These are phyloP conservation scores for Globisporangium ultimum DNA, from an alignment of 352 stramenopile species.

Conservation along the genomic window DNA sequence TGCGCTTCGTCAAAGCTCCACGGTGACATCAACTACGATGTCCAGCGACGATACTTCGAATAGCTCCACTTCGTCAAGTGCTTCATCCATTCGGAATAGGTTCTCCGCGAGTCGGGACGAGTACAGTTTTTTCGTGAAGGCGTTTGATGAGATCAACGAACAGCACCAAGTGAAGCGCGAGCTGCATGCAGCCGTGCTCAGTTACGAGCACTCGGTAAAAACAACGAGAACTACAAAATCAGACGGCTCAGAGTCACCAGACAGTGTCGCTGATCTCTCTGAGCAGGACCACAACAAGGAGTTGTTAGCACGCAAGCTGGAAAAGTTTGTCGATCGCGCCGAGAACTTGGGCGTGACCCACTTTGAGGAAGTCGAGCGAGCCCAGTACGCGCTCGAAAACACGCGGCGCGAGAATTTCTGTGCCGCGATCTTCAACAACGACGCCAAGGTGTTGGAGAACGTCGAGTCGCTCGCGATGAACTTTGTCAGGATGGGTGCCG, in stretches of 20 bases:
- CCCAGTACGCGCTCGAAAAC: constrained; percentile 68
- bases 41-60: neutral
- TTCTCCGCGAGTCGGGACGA: constrained; percentile 49
- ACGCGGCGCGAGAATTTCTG: constrained; percentile 63
- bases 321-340: constrained; percentile 58
- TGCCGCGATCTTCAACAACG: constrained; percentile 46
- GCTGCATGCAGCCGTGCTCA: constrained; percentile 40
- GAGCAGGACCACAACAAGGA: constrained; percentile 12
- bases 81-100: constrained; percentile 6
- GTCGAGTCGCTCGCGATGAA: constrained; percentile 59
- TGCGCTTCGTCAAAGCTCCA: constrained; percentile 41
- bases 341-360: constrained; percentile 72
- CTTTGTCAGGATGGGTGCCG: constrained; percentile 61
- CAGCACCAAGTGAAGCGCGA: constrained; percentile 52
- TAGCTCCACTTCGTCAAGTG: neutral
- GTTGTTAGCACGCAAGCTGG: constrained; percentile 44
- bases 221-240: constrained; percentile 19
- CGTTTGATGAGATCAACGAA: constrained; percentile 57
- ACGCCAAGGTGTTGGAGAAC: constrained; percentile 55
- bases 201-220: constrained; percentile 28
- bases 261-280: neutral
- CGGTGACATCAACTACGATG: neutral
- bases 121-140: constrained; percentile 64
- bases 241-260: constrained; percentile 7
- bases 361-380: constrained; percentile 65